Conservation (phyloP, 106 monocot genomes). For the Narthecium ossifragum region DNA sequence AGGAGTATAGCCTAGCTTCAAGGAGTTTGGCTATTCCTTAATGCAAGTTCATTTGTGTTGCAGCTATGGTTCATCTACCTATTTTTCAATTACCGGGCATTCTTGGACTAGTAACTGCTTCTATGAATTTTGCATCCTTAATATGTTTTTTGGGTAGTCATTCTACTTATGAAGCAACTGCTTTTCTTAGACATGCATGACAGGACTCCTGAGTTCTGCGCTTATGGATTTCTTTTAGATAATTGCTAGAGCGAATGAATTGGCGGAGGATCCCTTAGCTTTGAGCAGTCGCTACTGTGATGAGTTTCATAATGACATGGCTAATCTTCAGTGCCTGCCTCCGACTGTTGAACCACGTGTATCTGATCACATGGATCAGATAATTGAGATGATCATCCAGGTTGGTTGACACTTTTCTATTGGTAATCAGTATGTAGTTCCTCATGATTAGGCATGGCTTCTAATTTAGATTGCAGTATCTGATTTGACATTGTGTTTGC, state of each 20-base stretch:
- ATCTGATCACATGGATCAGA: constrained; percentile 72
- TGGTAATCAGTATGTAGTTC: no score
- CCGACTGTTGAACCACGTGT: constrained; percentile 90
- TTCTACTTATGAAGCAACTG: constrained; percentile 27
- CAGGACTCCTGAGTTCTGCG: constrained; percentile 77
- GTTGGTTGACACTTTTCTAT: no score
- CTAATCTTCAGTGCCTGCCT: constrained; percentile 69
- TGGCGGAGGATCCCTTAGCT: constrained; percentile 75
- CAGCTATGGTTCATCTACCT: no score
- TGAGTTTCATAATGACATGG: constrained; percentile 85
- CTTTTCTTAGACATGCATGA: constrained; percentile 48
- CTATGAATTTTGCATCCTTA: no score
- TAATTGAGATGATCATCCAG: constrained; percentile 92
- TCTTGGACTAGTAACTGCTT: no score
- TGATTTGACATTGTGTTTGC: no score
- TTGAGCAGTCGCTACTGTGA: constrained; percentile 82
- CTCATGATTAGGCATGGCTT: no score
- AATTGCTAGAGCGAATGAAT: constrained; percentile 84
- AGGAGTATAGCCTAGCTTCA: no score
- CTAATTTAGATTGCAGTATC: no score
- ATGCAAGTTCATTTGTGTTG: no score
- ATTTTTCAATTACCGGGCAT: no score
- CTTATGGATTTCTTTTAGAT: constrained; percentile 88
- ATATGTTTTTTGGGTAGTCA: background rate
- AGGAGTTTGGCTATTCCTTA: no score